Evolutionary conservation across 169 alveolate species (phyloP), one percentile per base, ranked within the genome.

Genomic region (Babesia bovis): DNA sequence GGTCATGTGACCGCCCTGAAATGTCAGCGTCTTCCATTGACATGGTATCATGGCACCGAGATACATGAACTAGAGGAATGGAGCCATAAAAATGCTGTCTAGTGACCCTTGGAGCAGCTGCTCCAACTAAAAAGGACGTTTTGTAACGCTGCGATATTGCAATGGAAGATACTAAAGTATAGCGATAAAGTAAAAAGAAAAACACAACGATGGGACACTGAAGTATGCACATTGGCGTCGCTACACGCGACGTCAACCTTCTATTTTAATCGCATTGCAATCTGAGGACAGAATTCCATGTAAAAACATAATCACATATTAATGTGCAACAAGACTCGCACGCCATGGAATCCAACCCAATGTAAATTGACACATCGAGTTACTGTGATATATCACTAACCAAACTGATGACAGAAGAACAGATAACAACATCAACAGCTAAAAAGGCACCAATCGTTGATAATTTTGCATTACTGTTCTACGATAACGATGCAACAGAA

Each of bases 371-470:
- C n/a, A n/a, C n/a, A n/a, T n/a, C n/a, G n/a, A n/a, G n/a, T n/a
- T n/a, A n/a, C n/a, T n/a, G n/a, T n/a, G n/a, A n/a, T n/a, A n/a
- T n/a, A n/a, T n/a, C n/a, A n/a, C 19, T 7, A 17, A 6, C 55
- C 19, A 47, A 47, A 17, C 25, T 47, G 32, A 47, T 47, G 55
- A 56, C 15, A 5, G 6, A 47, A 38, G 35, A 33, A 25, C 38
- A n/a, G 26, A 49, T 58, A 17, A 9, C 28, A 25, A 19, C 59
- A 36, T 30, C 73, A 2, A 1, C 33, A 35, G 23, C 0, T 21
- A 63, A 25, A 60, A 63, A 63, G 41, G 78, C 78, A 9, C 83
- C 83, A 10, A 70, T 78, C 42, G 77, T 78, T 9, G 87, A 78
- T 58, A 78, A 78, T 45, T 78, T 78, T 40, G 66, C 40, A 13